A percentile compares a stretch with the other conserved stretches of the same genome.
phyloP scores from a whole-genome alignment of 164 flowering plant species.

The grape (Vitis vinifera) region DNA sequence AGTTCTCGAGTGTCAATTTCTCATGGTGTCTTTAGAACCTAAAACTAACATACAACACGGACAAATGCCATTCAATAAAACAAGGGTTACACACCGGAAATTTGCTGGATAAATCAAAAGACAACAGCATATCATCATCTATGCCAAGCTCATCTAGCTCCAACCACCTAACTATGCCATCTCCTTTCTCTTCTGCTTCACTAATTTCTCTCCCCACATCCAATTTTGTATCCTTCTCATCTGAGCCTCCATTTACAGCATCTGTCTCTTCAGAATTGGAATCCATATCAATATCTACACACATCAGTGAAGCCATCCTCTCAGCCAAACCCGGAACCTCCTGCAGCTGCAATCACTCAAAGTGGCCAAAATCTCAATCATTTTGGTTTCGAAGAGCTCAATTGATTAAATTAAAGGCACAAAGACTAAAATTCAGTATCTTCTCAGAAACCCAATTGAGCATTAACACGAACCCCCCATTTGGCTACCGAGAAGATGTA shows the following conservation, averaged over 20 bases:
- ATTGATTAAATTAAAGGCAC: too few species aligned
- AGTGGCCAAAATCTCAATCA: too few species aligned
- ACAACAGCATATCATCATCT: constrained; percentile 67
- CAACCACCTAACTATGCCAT: constrained; percentile 62
- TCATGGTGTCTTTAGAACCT: too few species aligned
- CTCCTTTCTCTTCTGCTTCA: constrained; percentile 45
- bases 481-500: not conserved
- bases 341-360: constrained; percentile 53
- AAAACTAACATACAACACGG: not conserved
- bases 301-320: constrained; percentile 94
- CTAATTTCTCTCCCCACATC: constrained; percentile 53
- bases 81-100: constrained; percentile 69
- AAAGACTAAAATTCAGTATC: not conserved
- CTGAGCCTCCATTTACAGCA: constrained; percentile 9
- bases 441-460: not conserved
- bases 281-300: constrained; percentile 61
- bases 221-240: constrained; percentile 21
- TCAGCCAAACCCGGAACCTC: constrained; percentile 87
- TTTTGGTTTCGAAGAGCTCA: too few species aligned
- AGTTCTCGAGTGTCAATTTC: too few species aligned
- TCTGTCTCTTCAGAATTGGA: constrained; percentile 34
- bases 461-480: too few species aligned
- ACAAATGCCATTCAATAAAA: not conserved
- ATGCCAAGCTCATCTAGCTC: constrained; percentile 90
- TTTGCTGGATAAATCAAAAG: constrained; percentile 73